Conservation (phyloP, 2,329 filamentous ascomycete genomes). For the Fusarium pseudonygamai region DNA sequence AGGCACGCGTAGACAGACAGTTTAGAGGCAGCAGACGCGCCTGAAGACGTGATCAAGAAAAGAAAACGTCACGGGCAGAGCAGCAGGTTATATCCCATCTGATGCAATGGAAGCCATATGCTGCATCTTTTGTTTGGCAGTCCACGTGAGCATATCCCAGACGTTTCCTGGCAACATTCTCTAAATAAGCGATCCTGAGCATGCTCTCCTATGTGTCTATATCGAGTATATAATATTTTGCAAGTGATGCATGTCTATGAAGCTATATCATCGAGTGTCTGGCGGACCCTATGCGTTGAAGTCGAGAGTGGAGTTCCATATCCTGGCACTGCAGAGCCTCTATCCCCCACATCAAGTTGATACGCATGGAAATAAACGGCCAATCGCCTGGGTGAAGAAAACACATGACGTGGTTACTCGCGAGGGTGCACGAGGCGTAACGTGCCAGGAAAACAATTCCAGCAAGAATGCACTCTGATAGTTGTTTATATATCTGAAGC, state of each 20-base stretch:
- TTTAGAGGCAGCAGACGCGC: neutral
- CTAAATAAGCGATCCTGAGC: neutral
- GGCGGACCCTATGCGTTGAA: neutral
- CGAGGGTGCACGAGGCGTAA: constrained; percentile 23
- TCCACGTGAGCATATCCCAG: constrained; percentile 11
- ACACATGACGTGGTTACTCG: constrained; percentile 28
- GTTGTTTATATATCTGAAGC: neutral
- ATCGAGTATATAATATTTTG: neutral
- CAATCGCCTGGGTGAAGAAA: neutral
- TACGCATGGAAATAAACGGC: neutral
- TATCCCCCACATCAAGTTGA: neutral
- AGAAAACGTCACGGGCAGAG: constrained; percentile 5
- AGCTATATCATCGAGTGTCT: neutral
- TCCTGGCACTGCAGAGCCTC: neutral
- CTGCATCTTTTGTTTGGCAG: constrained; percentile 7
- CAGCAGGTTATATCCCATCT: neutral
- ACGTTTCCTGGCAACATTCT: neutral
- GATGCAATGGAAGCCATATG: neutral
- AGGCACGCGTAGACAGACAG: constrained; percentile 1
- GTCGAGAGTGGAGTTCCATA: neutral
- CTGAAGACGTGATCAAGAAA: neutral
- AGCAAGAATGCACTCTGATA: neutral
- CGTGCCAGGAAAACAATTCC: constrained; percentile 13
- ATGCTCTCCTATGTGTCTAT: neutral
- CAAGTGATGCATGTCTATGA: neutral